A percentile compares a stretch with the other conserved stretches of the same genome.
Evolutionary conservation across 2,329 filamentous ascomycete species (phyloP).

Genomic region (Escovopsis sp.): DNA sequence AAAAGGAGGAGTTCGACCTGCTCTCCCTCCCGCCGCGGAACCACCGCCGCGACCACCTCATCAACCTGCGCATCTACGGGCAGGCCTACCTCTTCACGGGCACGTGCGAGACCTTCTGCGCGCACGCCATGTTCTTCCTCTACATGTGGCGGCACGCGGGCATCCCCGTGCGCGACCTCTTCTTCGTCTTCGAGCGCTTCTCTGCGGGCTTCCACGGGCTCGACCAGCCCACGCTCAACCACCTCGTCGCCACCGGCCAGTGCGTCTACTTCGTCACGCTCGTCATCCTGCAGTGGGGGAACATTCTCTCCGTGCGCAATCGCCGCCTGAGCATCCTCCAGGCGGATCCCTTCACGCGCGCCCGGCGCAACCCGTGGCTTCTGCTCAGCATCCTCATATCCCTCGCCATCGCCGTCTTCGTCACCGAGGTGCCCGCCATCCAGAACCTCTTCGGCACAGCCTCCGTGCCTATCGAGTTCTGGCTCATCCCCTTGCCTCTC

Average conservation of each 20-base stretch:
- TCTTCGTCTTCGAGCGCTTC: constrained; percentile 35
- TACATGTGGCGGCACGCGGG: constrained; percentile 33
- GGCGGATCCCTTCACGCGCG: constrained; percentile 30
- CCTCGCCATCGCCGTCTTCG: constrained; percentile 35
- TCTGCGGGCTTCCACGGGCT: constrained; percentile 33
- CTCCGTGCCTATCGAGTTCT: constrained; percentile 34
- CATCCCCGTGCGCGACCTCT: constrained; percentile 30
- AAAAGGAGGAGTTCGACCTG: constrained; percentile 38
- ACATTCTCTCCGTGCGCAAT: constrained; percentile 35
- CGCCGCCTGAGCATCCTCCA: constrained; percentile 35
- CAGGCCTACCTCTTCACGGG: constrained; percentile 38
- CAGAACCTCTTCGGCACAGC: constrained; percentile 33
- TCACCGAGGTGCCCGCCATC: constrained; percentile 34
- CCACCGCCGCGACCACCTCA: constrained; percentile 33
- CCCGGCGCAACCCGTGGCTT: constrained; percentile 34
- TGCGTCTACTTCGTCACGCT: constrained; percentile 39
- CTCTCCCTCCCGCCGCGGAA: constrained; percentile 34
- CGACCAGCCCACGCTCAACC: constrained; percentile 24
- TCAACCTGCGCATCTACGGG: constrained; percentile 33
- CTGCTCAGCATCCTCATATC: constrained; percentile 29
- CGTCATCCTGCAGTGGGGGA: constrained; percentile 38
- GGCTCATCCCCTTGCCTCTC: constrained; percentile 34
- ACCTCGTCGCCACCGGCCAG: constrained; percentile 34
- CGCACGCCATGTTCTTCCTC: constrained; percentile 38
- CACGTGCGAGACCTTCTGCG: constrained; percentile 32